Base-by-base conservation (phyloP, 1,284 basidiomycete genomes). In the Melampsora allii-populina region DNA sequence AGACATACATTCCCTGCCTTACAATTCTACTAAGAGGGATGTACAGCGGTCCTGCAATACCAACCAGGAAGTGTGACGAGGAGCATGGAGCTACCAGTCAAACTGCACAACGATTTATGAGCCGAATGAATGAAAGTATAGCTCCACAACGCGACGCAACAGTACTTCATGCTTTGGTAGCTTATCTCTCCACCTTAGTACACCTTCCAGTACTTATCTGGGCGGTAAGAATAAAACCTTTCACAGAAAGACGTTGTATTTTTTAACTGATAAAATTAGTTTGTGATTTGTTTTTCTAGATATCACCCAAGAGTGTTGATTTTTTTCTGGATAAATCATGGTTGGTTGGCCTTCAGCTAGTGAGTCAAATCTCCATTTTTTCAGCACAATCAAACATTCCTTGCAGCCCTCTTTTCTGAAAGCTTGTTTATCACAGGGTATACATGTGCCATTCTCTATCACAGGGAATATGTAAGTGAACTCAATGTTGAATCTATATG, bases 1-100 rank as follows among this genome's bases (percentile, higher is more conserved):
- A 56, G 50, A n/a, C 50, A 56, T 56, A 56, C 50, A 56, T 56
- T 29, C 50, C 50, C 50, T 56, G n/a, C 7, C 50, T 56, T 24
- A 56, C 7, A 10, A 29, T 21, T 2, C 21, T 56, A 17, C 21
- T 56, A 21, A 6, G 27, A 12, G 27, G 50, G 19, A 56, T 56
- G 50, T 56, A 29, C 50, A 21, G 12, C n/a, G 21, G 50, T 21
- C 21, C 21, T 21, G n/a, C 12, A 29, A 9, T 24, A 2, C n/a
- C 50, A 29, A n/a, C 19, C 50, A 29, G 7, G 50, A 10, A 24
- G 21, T 7, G 50, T 56, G 50, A 42, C 14, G 42, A 42, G 14
- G 42, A 42, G 42, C 42, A 17, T 42, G 42, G 42, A 42, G 12
- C 42, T 14, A 17, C 42, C 2, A 42, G 42, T 17, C 42, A 42